Percentiles rank a stretch among this genome's conserved stretches.
Evolutionary conservation across 495 filamentous ascomycete species (phyloP).

Genomic region (Penicillium crystallinum): DNA sequence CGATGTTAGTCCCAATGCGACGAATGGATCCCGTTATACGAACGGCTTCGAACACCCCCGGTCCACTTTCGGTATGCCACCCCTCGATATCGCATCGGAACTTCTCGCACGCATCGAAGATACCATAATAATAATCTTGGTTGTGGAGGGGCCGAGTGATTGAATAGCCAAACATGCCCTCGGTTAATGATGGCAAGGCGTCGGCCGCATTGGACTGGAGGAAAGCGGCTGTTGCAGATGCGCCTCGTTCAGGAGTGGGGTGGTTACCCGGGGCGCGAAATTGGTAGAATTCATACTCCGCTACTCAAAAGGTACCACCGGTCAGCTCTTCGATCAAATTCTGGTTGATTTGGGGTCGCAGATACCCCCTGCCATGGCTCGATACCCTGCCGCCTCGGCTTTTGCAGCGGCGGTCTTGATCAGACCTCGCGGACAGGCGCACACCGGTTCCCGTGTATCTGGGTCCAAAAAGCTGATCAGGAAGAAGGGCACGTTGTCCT

Average conservation of each 20-base stretch:
- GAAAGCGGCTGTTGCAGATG: slow-evolving; percentile 68
- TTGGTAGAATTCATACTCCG: slow-evolving; percentile 97
- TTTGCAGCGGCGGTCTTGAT: slow-evolving; percentile 65
- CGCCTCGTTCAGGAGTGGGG: slow-evolving; percentile 49
- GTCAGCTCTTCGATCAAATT: background rate
- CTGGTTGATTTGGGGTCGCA: background rate
- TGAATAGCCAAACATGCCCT: slow-evolving; percentile 98
- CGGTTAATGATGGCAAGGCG: slow-evolving; percentile 70
- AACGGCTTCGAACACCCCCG: slow-evolving; percentile 91
- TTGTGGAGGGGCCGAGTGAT: slow-evolving; percentile 90
- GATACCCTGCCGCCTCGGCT: slow-evolving; percentile 56
- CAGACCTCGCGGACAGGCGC: slow-evolving; percentile 77
- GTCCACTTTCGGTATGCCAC: slow-evolving; percentile 96
- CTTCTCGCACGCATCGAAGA: slow-evolving; percentile 75
- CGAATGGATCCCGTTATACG: slow-evolving; percentile 14
- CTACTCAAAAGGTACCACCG: slow-evolving; percentile 38
- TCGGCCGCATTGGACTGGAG: slow-evolving; percentile 68
- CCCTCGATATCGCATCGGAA: slow-evolving; percentile 87
- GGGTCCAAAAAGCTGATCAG: slow-evolving; percentile 76
- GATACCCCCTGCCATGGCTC: slow-evolving; percentile 90
- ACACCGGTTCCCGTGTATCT: slow-evolving; percentile 53
- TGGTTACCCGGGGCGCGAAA: slow-evolving; percentile 62
- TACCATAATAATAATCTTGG: slow-evolving; percentile 87
- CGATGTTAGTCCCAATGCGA: slow-evolving; percentile 4
- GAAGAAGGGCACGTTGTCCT: slow-evolving; percentile 89